These are phyloP conservation scores for Sclerotinia trifoliorum DNA, from an alignment of 2,329 filamentous ascomycete species.

Conservation along the genomic window DNA sequence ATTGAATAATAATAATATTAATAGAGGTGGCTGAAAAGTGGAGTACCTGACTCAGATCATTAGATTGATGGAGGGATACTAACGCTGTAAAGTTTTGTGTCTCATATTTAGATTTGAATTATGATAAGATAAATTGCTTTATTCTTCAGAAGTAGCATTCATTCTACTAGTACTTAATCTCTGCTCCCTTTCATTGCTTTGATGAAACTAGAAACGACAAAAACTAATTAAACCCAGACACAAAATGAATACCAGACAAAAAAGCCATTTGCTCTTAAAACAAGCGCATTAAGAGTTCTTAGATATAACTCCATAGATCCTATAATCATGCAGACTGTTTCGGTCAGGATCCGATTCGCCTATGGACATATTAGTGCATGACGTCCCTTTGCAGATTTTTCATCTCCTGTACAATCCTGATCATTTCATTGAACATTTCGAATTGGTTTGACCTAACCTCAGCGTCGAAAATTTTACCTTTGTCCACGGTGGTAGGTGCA, in stretches of 20 bases:
- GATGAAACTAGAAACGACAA: not conserved
- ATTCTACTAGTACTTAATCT: not conserved
- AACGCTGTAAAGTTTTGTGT: not conserved
- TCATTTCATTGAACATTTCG: not conserved
- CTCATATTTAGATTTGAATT: no score
- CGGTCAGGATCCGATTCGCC: not conserved
- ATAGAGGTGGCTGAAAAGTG: no score
- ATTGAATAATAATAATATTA: no score
- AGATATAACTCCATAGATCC: no score
- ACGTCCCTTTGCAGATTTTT: not conserved
- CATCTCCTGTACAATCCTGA: not conserved
- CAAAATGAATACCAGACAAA: not conserved
- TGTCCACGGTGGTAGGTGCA: not conserved
- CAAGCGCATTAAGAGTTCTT: not conserved
- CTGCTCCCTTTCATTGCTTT: not conserved
- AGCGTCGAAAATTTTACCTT: not conserved
- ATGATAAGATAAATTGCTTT: not conserved
- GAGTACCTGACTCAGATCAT: no score
- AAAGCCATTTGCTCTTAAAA: no score
- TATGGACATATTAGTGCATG: not conserved
- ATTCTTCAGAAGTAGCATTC: not conserved
- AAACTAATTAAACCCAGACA: no score
- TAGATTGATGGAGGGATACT: no score
- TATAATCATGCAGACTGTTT: not conserved
- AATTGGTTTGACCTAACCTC: not conserved